Evolutionary conservation across 1,284 basidiomycete genomes (phyloP).

Genomic region (Puccinia coronata): DNA sequence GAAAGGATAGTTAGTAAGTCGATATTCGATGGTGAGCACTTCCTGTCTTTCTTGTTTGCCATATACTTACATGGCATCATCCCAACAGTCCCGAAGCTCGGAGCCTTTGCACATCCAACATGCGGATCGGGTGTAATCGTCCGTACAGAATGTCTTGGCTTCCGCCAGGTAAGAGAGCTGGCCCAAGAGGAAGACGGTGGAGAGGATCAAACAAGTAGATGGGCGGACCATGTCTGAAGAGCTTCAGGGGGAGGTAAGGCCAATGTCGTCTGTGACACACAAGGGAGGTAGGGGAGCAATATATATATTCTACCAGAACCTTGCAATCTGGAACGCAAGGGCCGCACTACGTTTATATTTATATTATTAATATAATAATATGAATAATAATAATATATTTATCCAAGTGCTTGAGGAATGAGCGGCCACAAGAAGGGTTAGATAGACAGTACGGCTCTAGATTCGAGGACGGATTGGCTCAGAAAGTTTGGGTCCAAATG

Average conservation of each 20-base stretch:
- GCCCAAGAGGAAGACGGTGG: background rate
- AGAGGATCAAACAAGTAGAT: background rate
- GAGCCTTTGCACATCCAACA: conserved; percentile 21
- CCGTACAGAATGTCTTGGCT: background rate
- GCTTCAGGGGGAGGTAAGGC: background rate
- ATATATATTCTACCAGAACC: background rate
- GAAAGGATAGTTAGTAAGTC: background rate
- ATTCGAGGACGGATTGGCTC: background rate
- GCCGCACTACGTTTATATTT: background rate
- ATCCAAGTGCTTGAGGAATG: background rate
- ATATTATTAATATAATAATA: background rate
- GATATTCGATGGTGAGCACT: background rate
- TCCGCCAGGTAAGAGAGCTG: background rate
- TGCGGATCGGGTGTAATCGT: background rate
- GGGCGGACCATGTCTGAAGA: conserved; percentile 3
- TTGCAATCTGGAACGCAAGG: background rate
- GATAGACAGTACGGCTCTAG: background rate
- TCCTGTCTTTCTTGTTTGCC: background rate
- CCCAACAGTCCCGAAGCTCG: background rate
- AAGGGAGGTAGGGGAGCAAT: background rate
- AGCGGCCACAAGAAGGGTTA: background rate
- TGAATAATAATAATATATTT: background rate
- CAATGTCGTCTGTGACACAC: background rate
- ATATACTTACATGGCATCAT: background rate
- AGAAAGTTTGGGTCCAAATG: background rate